Conservation (phyloP, 1,284 basidiomycete species). For the Caloboletus inedulis region DNA sequence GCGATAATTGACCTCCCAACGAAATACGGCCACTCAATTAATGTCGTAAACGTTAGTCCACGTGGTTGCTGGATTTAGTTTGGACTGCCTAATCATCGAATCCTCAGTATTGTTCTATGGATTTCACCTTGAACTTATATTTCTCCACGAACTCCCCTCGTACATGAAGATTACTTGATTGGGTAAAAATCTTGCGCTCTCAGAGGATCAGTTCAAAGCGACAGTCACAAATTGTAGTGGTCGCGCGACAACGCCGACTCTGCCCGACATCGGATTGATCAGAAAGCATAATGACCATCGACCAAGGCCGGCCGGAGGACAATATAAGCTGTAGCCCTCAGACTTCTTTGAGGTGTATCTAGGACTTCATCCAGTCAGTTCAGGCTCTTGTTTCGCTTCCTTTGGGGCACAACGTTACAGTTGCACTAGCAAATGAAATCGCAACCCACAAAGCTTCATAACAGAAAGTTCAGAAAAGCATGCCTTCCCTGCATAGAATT, state of each 20-base stretch:
- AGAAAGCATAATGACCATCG: not conserved
- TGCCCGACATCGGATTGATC: not conserved
- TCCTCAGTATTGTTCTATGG: not conserved
- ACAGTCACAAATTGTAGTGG: not conserved
- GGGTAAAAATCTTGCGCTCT: not conserved
- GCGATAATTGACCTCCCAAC: not conserved
- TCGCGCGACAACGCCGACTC: not conserved
- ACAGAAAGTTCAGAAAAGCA: too few relatives aligned
- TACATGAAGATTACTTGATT: not conserved
- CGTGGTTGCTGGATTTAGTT: not conserved
- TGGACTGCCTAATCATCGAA: not conserved
- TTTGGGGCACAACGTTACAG: not conserved
- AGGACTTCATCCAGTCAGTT: not conserved
- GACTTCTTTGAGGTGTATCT: not conserved
- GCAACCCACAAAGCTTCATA: too few relatives aligned
- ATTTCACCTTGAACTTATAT: not conserved
- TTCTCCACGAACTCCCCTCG: not conserved
- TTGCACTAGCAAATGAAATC: not conserved
- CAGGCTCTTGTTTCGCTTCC: not conserved
- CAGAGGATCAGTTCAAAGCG: not conserved
- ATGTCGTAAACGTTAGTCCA: not conserved
- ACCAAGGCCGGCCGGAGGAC: not conserved
- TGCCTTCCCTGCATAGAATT: not conserved
- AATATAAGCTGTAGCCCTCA: not conserved
- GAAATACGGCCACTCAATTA: not conserved